A percentile compares a stretch with the other conserved stretches of the same genome.
phyloP scores from a whole-genome alignment of 148 eudicot species.

The Amaranthus hypochondriacus region DNA sequence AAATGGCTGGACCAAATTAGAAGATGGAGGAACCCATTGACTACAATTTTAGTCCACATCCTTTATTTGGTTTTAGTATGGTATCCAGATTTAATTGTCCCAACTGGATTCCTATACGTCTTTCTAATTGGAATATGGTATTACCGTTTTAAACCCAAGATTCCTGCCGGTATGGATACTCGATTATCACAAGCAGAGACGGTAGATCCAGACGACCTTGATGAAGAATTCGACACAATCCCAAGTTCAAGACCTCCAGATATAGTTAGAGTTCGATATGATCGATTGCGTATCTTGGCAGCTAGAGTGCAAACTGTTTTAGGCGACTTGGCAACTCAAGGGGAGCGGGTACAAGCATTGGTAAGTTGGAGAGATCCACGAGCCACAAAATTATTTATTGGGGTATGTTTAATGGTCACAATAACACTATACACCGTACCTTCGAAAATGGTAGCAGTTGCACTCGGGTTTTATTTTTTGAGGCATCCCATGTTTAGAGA shows the following conservation, averaged over 20 bases:
- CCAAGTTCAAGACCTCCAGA: conserved; percentile 83
- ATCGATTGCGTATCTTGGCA: conserved; percentile 69
- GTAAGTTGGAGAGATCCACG: conserved; percentile 99
- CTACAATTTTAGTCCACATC: conserved; percentile 73
- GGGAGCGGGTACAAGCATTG: conserved; percentile 85
- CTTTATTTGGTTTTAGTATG: conserved; percentile 85
- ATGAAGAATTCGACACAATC: conserved; percentile 87
- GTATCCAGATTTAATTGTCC: conserved; percentile 94
- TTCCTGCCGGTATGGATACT: conserved; percentile 87
- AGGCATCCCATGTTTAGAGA: conserved; percentile 99
- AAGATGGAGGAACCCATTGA: conserved; percentile 82
- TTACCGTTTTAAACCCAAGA: conserved; percentile 79
- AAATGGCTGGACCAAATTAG: conserved; percentile 78
- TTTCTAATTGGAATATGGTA: conserved; percentile 88
- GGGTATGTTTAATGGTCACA: conserved; percentile 62
- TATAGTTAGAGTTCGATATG: conserved; percentile 56
- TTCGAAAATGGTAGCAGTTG: conserved; percentile 96
- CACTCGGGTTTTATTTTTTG: conserved; percentile 88
- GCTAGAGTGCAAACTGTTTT: conserved; percentile 86
- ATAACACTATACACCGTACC: conserved; percentile 75
- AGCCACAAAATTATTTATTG: conserved; percentile 85
- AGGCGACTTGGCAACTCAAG: conserved; percentile 92
- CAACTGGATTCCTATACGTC: conserved; percentile 82
- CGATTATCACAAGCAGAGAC: conserved; percentile 73
- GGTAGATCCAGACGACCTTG: conserved; percentile 77